These are phyloP conservation scores for Paecilomyces niveus DNA, from an alignment of 2,329 filamentous ascomycete species.

Conservation along the genomic window DNA sequence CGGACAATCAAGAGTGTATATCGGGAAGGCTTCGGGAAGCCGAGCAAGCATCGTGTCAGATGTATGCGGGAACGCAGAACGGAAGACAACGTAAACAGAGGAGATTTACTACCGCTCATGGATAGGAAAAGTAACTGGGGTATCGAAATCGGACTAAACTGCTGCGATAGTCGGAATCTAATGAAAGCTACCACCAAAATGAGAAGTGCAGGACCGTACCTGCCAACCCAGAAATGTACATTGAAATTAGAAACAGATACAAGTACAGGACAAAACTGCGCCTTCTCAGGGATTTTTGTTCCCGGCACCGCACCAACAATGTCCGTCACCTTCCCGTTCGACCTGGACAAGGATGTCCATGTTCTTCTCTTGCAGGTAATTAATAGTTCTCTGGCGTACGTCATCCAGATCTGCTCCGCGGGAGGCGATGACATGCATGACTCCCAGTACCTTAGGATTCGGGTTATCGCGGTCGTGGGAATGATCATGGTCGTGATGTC, in stretches of 20 bases:
- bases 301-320: slow-evolving; percentile 56
- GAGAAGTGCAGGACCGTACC: neutral
- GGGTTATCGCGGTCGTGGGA: slow-evolving; percentile 49
- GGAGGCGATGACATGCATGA: slow-evolving; percentile 77
- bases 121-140: neutral
- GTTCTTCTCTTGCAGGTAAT: slow-evolving; percentile 62
- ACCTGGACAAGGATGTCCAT: slow-evolving; percentile 85
- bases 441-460: slow-evolving; percentile 77
- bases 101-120: too few relatives aligned
- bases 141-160: neutral
- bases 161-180: neutral
- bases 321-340: slow-evolving; percentile 69
- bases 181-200: neutral
- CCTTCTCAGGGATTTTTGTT: slow-evolving; percentile 17
- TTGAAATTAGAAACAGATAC: neutral
- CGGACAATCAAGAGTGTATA: neutral
- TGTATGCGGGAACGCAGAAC: neutral
- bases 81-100: neutral
- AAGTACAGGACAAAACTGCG: slow-evolving; percentile 1
- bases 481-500: slow-evolving; percentile 36
- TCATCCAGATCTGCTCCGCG: slow-evolving; percentile 70
- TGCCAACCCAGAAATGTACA: neutral
- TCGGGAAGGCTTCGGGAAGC: neutral
- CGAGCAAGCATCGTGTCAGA: neutral
- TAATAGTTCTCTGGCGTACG: slow-evolving; percentile 67